Base-by-base conservation (phyloP, 768 basidiomycete genomes). In the Collybia nuda region DNA sequence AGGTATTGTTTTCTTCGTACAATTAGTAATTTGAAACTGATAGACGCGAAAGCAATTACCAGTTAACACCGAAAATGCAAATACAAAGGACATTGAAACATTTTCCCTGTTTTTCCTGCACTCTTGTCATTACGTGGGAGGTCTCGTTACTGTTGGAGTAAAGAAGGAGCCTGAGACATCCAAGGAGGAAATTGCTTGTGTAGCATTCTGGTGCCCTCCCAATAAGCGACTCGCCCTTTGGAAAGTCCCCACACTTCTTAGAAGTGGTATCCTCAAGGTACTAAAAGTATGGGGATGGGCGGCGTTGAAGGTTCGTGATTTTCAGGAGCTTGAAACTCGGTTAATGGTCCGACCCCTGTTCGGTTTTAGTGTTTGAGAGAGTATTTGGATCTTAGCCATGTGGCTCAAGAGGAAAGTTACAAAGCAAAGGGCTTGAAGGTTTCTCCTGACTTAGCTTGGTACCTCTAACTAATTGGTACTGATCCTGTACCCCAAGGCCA, bases 141-240 rank as follows among this genome's bases (percentile, higher is more conserved):
- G 52, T 2, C 48, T 48, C 8, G 45, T 54, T 8, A 54, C 48
- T 9, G 48, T 54, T 45, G 48, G 37, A 9, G 42, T 44, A 12
- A 40, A 53, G 43, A 26, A 44, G 14, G 35, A 19, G 5, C 5
- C 18, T 3, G 32, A 5, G 23, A 21, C 19, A 18, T 14, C 24
- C 8, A 49, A 44, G n/a, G 52, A 54, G 18, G 48, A 26, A 17
- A 54, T 54, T 36, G 52, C 28, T 12, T 40, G 26, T 18, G 40
- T 35, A 15, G 40, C 48, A 1, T 24, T 49, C 21, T 54, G 52
- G 52, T 40, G 40, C 14, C 52, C 52, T 44, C 52, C 48, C 12
- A 49, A 45, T 36, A 39, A 17, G 7, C 40, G 52, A 7, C 3
- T 41, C 6, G 40, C 48, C 14, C 42, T 50, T 9, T 54, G 52